phyloP scores from a whole-genome alignment of 2,329 filamentous ascomycete genomes.

The Colletotrichum lupini region DNA sequence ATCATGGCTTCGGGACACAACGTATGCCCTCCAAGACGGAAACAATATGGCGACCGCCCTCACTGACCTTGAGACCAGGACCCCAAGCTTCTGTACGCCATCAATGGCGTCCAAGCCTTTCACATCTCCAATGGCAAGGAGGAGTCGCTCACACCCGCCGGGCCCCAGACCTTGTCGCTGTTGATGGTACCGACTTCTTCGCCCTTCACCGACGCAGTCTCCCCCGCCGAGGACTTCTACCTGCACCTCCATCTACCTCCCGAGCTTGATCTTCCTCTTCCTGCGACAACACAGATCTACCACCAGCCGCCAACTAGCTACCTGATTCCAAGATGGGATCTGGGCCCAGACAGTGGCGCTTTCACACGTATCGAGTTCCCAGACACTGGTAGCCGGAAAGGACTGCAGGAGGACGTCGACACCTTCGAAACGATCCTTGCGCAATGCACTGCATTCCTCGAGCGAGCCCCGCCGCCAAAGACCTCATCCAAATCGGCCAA shows the following conservation, averaged over 20 bases:
- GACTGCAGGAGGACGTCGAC: constrained; percentile 90
- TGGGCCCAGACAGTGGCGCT: constrained; percentile 86
- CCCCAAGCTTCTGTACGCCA: constrained; percentile 74
- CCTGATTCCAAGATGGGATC: constrained; percentile 93
- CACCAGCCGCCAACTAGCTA: constrained; percentile 94
- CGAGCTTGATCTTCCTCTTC: constrained; percentile 91
- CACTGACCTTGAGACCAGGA: constrained; percentile 53
- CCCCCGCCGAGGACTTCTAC: constrained; percentile 91
- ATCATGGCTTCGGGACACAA: constrained; percentile 59
- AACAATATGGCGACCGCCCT: not conserved
- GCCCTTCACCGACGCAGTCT: constrained; percentile 76
- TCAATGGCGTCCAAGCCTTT: constrained; percentile 90
- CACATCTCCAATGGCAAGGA: constrained; percentile 91
- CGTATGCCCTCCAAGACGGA: constrained; percentile 44
- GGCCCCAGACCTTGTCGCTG: constrained; percentile 90
- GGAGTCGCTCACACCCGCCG: constrained; percentile 82
- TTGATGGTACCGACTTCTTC: constrained; percentile 95
- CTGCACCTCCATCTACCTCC: constrained; percentile 94
- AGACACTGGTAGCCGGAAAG: constrained; percentile 73
- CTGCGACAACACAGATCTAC: constrained; percentile 96
- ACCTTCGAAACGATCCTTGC: constrained; percentile 98
- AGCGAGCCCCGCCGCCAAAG: constrained; percentile 77
- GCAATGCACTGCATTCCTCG: constrained; percentile 96
- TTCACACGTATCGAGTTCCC: constrained; percentile 97
- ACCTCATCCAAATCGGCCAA: constrained; percentile 33